Evolutionary conservation across 768 basidiomycete genomes (phyloP).

Genomic region (Serpula lacrymans): DNA sequence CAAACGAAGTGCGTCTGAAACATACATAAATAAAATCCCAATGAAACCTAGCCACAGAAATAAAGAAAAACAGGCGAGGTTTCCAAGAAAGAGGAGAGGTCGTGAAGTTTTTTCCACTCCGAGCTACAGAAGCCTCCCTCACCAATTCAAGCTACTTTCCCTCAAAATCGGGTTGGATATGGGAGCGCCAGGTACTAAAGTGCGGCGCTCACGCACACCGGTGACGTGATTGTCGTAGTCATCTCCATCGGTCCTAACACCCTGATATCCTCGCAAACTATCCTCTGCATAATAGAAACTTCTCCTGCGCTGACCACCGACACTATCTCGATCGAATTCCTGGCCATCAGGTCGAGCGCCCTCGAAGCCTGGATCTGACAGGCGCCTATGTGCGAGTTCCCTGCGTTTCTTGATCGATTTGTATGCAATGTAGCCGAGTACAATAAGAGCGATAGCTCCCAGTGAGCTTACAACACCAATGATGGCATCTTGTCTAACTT

Average conservation of each 20-base stretch:
- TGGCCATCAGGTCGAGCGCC: slow-evolving; percentile 54
- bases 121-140: too few relatives aligned
- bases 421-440: slow-evolving; percentile 69
- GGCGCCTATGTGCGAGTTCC: slow-evolving; percentile 66
- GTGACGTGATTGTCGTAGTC: slow-evolving; percentile 32
- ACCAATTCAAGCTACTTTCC: slow-evolving; percentile 89
- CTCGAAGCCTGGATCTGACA: slow-evolving; percentile 49
- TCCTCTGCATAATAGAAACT: slow-evolving; percentile 91
- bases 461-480: slow-evolving; percentile 87
- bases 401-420: slow-evolving; percentile 64
- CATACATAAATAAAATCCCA: too few relatives aligned
- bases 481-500: slow-evolving; percentile 73
- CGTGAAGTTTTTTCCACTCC: too few relatives aligned
- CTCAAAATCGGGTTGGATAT: slow-evolving; percentile 76
- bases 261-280: slow-evolving; percentile 60
- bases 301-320: slow-evolving; percentile 68
- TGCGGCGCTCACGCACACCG: slow-evolving; percentile 51
- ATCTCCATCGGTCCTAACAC: slow-evolving; percentile 32
- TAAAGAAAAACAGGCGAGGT: too few relatives aligned
- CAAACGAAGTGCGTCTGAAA: too few relatives aligned
- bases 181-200: slow-evolving; percentile 52
- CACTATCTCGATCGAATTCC: slow-evolving; percentile 73
- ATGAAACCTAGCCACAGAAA: too few relatives aligned
- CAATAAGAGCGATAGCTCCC: slow-evolving; percentile 71
- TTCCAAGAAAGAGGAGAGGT: too few relatives aligned